Conservation (phyloP, 1,284 basidiomycete genomes). For the Puccinia horiana region DNA sequence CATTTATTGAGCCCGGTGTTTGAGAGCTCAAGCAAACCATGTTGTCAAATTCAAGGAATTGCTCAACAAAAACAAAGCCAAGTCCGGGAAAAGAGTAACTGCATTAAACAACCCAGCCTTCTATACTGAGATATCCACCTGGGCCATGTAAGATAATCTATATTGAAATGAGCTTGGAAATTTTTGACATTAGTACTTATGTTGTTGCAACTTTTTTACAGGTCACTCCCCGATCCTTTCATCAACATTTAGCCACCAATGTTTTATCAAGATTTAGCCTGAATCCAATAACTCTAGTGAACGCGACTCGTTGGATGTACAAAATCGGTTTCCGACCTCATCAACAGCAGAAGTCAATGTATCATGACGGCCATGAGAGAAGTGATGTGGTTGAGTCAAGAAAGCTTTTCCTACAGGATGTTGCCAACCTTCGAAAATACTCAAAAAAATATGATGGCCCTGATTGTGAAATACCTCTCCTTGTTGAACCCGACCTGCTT, state of each 20-base stretch:
- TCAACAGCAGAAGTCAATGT: neutral
- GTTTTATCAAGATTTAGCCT: neutral
- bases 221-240: constrained; percentile 1
- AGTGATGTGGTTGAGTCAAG: neutral
- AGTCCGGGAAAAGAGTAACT: neutral
- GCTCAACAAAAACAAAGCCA: neutral
- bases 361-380: neutral
- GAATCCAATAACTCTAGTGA: neutral
- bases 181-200: neutral
- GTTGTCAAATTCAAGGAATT: neutral
- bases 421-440: neutral
- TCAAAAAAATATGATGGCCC: neutral
- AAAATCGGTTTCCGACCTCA: neutral
- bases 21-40: constrained; percentile 21
- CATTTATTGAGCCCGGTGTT: neutral
- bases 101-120: neutral
- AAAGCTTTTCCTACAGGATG: neutral
- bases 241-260: neutral
- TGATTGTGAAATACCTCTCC: neutral
- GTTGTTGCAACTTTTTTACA: neutral
- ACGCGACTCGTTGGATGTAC: neutral
- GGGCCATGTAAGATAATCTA: neutral
- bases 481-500: neutral
- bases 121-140: neutral
- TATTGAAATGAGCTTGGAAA: neutral